phyloP scores from a whole-genome alignment of 331 rosid species.

The Rhamnella rubrinervis region DNA sequence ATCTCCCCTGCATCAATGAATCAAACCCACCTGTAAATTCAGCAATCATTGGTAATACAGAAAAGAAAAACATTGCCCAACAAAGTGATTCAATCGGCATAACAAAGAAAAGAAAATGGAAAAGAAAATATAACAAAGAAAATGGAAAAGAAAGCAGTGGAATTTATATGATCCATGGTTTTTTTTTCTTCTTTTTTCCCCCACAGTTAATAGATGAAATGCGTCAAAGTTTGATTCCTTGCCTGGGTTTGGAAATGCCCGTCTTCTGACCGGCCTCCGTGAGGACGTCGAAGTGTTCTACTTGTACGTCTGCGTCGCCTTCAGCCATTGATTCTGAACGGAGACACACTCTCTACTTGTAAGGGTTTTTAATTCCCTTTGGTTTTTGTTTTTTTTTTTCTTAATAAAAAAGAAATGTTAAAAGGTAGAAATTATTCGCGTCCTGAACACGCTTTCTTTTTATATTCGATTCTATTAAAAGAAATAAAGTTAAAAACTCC shows the following conservation, averaged over 20 bases:
- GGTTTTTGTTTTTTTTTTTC: too few relatives aligned
- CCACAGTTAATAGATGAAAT: background rate
- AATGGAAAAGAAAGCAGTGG: background rate
- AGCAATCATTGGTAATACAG: too few relatives aligned
- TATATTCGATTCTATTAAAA: too few relatives aligned
- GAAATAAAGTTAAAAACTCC: too few relatives aligned
- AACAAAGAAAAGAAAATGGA: background rate
- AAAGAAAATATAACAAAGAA: background rate
- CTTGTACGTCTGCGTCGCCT: conserved; percentile 19
- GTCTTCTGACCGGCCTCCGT: conserved; percentile 50
- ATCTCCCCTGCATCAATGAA: conserved; percentile 39
- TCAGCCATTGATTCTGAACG: conserved; percentile 26
- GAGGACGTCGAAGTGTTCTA: conserved; percentile 56
- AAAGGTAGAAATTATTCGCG: too few relatives aligned
- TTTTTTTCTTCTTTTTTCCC: too few relatives aligned
- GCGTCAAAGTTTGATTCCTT: background rate
- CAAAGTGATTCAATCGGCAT: too few relatives aligned
- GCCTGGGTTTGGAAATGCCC: conserved; percentile 59
- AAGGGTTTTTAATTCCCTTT: too few relatives aligned
- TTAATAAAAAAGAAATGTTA: too few relatives aligned
- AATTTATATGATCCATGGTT: background rate
- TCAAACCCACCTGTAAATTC: background rate
- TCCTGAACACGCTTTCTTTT: too few relatives aligned
- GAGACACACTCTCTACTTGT: too few relatives aligned
- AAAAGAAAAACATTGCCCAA: too few relatives aligned